Conservation (phyloP, 345 rosid species). For the Brassica carinata region DNA sequence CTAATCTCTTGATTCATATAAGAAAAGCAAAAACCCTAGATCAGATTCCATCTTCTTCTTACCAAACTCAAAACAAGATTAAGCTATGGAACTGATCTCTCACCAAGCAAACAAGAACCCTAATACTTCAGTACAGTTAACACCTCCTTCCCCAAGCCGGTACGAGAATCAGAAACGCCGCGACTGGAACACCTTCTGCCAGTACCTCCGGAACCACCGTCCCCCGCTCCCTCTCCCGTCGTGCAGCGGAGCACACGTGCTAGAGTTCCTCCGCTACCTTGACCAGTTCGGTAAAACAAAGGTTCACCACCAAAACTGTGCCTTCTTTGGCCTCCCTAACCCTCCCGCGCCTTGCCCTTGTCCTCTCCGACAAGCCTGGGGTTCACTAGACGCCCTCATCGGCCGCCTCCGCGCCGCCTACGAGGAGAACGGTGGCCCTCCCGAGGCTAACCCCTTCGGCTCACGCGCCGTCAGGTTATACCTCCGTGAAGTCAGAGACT, state of each 20-base stretch:
- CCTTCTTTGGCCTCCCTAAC: conserved; percentile 42
- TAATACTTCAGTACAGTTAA: conserved; percentile 17
- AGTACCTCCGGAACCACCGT: conserved; percentile 47
- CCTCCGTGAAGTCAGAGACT: conserved; percentile 42
- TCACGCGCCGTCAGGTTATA: conserved; percentile 44
- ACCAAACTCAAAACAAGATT: conserved; percentile 4
- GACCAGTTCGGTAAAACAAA: conserved; percentile 47
- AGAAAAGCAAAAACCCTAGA: conserved; percentile 26
- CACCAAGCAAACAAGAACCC: conserved; percentile 36
- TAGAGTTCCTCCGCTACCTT: conserved; percentile 43
- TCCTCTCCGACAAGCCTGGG: conserved; percentile 46
- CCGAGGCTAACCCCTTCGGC: conserved; percentile 41
- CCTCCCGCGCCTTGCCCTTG: conserved; percentile 47
- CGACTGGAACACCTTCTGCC: conserved; percentile 46
- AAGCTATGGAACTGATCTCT: conserved; percentile 50
- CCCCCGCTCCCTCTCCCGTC: conserved; percentile 43
- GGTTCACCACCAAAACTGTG: conserved; percentile 36
- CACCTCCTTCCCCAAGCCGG: conserved; percentile 48
- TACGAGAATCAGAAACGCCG: conserved; percentile 48
- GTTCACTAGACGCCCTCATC: conserved; percentile 42
- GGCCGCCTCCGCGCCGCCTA: conserved; percentile 45
- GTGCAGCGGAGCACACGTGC: conserved; percentile 47
- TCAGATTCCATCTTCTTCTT: conserved; percentile 20
- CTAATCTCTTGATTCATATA: conserved; percentile 20
- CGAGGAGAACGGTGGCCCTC: conserved; percentile 47